These are phyloP conservation scores for Monosporascus sp. DNA, from an alignment of 2,329 filamentous ascomycete genomes.

Conservation along the genomic window DNA sequence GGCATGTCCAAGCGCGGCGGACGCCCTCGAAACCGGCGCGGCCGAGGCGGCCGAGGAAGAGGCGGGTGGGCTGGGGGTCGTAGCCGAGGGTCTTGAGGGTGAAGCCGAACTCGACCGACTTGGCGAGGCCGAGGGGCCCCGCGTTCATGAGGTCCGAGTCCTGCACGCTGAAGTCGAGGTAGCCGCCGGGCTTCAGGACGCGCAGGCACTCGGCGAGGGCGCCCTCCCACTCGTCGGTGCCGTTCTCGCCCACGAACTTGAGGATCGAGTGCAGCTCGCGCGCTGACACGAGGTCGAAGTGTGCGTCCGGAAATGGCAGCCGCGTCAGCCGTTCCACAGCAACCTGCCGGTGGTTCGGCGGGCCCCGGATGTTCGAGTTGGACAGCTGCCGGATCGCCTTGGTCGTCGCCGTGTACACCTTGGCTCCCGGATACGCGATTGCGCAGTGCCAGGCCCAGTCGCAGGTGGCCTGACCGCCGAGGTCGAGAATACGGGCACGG, in stretches of 20 bases:
- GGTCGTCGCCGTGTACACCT: conserved; percentile 82
- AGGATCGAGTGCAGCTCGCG: conserved; percentile 81
- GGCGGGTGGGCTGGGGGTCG: conserved; percentile 76
- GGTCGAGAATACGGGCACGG: conserved; percentile 70
- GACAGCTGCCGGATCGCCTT: conserved; percentile 64
- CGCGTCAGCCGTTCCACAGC: conserved; percentile 71
- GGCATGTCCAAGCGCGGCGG: conserved; percentile 81
- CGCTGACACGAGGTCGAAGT: conserved; percentile 90
- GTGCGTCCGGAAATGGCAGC: conserved; percentile 77
- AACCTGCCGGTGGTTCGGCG: conserved; percentile 80
- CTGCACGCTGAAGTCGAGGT: conserved; percentile 83
- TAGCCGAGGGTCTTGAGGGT: conserved; percentile 85
- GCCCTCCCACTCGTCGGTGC: conserved; percentile 79
- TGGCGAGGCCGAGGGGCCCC: conserved; percentile 71
- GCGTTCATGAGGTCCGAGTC: conserved; percentile 88
- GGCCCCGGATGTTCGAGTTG: conserved; percentile 73
- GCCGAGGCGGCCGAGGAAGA: conserved; percentile 69
- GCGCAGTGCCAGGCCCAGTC: conserved; percentile 97
- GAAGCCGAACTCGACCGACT: conserved; percentile 88
- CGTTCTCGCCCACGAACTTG: conserved; percentile 63
- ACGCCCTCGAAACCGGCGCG: conserved; percentile 73
- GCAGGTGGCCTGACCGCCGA: conserved; percentile 77
- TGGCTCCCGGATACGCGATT: conserved; percentile 75
- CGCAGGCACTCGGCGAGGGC: conserved; percentile 84
- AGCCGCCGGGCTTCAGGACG: conserved; percentile 87